Evolutionary conservation across 768 basidiomycete species (phyloP), one percentile per base, ranked within the genome.

Genomic region (Galerina marginata): DNA sequence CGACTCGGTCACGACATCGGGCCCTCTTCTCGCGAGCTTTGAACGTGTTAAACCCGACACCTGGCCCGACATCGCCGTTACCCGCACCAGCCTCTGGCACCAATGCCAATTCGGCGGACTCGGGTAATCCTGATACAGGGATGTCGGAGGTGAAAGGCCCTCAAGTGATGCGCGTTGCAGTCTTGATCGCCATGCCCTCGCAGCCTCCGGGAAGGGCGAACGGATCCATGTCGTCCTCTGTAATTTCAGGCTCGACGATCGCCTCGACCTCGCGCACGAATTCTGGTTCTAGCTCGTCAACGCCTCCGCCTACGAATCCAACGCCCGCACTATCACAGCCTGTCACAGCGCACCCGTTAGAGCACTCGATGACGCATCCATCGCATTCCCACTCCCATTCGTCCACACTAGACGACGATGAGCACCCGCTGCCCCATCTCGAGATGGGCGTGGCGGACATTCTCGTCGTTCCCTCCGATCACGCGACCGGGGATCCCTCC

Each of bases 161-260:
- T 10, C 44, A 60, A 20, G 51, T 62, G 37, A 58, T 75, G 44
- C 67, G 68, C 29, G 72, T 75, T 2, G 73, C 75, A 0, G 72
- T 75, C 33, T 64, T 75, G 23, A 73, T 77, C 25, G 75, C 73
- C 2, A 77, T 77, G 75, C 75, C 74, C 2, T 66, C 67, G 38
- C 67, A 59, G 12, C 57, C 59, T n/a, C 37, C 47, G 9, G 36
- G 20, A 7, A 42, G 40, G 6, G 20, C 53, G 20, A 43, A n/a
- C 42, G 48, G 12, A 4, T 26, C 54, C 11, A 45, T 51, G 14
- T 53, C 51, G 43, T 29, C 60, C 3, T 51, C 58, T 15, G 26
- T 42, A 12, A 20, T 26, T 6, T 45, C 49, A 25, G 42, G 56
- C 26, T 51, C 48, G 37, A 15, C 56, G 48, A n/a, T 51, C 12